Percentiles rank a stretch among this genome's conserved stretches.
Evolutionary conservation across 2,329 filamentous ascomycete species (phyloP).

Genomic region (Alternaria solani): DNA sequence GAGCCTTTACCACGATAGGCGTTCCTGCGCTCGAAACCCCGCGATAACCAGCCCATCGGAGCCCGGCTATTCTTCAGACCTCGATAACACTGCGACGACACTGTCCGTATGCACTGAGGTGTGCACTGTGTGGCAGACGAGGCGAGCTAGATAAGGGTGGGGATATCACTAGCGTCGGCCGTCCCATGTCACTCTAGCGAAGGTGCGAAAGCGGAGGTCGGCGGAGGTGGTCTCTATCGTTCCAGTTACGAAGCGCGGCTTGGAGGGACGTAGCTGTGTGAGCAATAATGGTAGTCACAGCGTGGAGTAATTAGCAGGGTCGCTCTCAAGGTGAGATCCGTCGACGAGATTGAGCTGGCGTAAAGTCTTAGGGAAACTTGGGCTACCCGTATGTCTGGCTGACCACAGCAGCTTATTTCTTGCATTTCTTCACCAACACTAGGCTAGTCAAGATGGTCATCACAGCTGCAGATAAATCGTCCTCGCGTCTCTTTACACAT

Average conservation of each 20-base stretch:
- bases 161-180: conserved; percentile 14
- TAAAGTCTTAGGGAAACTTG: not conserved
- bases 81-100: not conserved
- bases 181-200: conserved; percentile 11
- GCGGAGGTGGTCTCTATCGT: not conserved
- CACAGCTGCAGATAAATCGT: not conserved
- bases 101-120: not conserved
- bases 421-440: not conserved
- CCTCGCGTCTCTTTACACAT: conserved; percentile 53
- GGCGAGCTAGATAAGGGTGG: conserved; percentile 6
- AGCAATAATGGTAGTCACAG: not conserved
- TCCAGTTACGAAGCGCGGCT: not conserved
- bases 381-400: not conserved
- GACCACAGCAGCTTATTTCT: not conserved
- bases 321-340: not conserved
- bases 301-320: not conserved
- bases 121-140: not conserved
- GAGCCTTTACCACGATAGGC: conserved; percentile 8
- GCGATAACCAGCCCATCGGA: conserved; percentile 1
- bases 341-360: not conserved
- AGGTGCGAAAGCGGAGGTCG: not conserved
- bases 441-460: not conserved
- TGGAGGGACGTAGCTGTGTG: not conserved
- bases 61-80: not conserved
- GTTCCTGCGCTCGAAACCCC: not conserved